Base-by-base conservation (phyloP, 2,329 filamentous ascomycete species). In the Penicillium sp. region DNA sequence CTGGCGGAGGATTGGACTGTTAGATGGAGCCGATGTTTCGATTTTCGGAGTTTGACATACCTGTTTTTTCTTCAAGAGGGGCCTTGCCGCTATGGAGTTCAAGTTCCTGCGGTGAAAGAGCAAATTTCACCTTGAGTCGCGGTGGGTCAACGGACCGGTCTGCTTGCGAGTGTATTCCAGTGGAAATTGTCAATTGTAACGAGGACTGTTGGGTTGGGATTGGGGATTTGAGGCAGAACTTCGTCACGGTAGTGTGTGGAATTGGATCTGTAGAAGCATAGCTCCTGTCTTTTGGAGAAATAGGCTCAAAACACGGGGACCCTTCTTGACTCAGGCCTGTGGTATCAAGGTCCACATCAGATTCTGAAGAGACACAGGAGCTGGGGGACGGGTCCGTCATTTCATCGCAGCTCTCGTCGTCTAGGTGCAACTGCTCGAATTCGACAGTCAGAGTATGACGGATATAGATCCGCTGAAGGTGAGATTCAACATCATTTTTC, bases 401-500 rank as follows among this genome's bases (percentile, higher is more conserved):
- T 12, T 62, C 52, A 17, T 57, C 54, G 31, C 55, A 38, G 33
- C 53, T 54, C 31, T 50, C 42, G 12, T 62, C 52, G 15, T 62
- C 52, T 23, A 67, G 33, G 31, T 51, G 48, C 12, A 69, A 57
- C n/a, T 56, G 59, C 29, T 63, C 56, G 35, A 67, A 62, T 13
- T 63, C 56, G 7, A 53, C 33, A 13, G 62, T 53, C 4, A 65
- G 53, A 13, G 59, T 47, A 42, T 56, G 23, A 37, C 59, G 62
- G 25, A 62, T 62, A 46, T 58, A 55, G 42, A 67, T 61, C 10
- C 62, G 57, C 38, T 69, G 65, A 19, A 76, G 62, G 43, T 71
- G 67, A 55, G 60, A 67, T 31, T 70, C 63, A 23, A 76, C 33
- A 57, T 77, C 75, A 21, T 69, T 61, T 19, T 73, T 67, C 2